phyloP scores from a whole-genome alignment of 164 flowering plant genomes.

The Stephania yunnanensis region DNA sequence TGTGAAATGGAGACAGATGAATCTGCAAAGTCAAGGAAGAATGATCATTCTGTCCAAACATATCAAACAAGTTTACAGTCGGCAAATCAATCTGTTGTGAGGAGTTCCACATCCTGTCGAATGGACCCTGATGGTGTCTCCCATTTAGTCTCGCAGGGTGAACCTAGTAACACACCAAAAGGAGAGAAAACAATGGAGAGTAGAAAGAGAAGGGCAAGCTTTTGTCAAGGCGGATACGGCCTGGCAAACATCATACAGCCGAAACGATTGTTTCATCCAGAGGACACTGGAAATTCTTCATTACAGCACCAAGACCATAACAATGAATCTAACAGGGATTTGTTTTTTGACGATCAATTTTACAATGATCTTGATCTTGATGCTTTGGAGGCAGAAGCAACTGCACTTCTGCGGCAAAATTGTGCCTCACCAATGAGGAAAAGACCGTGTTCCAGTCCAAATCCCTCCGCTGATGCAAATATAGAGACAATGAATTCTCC shows the following conservation, averaged over 20 bases:
- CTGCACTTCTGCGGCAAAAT: constrained; percentile 39
- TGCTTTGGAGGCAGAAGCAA: constrained; percentile 82
- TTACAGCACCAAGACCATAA: constrained; percentile 20
- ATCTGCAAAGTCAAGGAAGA: constrained; percentile 28
- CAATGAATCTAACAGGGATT: constrained; percentile 18
- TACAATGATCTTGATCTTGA: constrained; percentile 76
- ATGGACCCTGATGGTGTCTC: constrained; percentile 12
- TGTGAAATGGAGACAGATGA: constrained; percentile 23
- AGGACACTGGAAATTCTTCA: constrained; percentile 14
- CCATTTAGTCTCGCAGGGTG: constrained; percentile 19
- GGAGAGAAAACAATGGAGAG: constrained; percentile 25
- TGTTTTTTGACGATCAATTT: constrained; percentile 58
- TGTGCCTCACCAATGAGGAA: constrained; percentile 23
- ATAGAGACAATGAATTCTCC: constrained; percentile 35
- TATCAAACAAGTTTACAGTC: constrained; percentile 25
- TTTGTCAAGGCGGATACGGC: constrained; percentile 22
- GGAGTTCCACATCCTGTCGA: constrained; percentile 20
- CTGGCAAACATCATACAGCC: constrained; percentile 34
- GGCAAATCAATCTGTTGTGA: constrained; percentile 21
- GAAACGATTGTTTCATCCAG: constrained; percentile 26
- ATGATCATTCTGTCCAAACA: constrained; percentile 22
- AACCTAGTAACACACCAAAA: constrained; percentile 13
- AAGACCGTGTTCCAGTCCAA: constrained; percentile 17
- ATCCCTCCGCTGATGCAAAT: constrained; percentile 18
- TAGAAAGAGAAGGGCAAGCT: constrained; percentile 55